Conservation (phyloP, 129 eudicot genomes). For the Centella asiatica region DNA sequence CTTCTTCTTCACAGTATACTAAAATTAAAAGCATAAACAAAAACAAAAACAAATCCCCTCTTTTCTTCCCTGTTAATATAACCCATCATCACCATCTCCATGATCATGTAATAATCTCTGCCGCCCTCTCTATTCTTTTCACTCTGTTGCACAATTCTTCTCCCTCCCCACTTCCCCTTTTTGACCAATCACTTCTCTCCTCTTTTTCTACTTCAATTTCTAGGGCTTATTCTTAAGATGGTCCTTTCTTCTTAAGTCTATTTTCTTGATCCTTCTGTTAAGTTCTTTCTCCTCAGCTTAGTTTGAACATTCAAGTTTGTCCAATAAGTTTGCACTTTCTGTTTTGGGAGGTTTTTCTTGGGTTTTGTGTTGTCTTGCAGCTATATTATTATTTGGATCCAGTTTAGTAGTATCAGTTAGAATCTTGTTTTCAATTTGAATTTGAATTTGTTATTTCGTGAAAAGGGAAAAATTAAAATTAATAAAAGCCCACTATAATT, state of each 20-base stretch:
- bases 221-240: constrained; percentile 16
- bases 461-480: background rate
- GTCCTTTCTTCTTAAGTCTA: background rate
- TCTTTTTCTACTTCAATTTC: constrained; percentile 14
- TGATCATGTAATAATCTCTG: background rate
- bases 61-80: background rate
- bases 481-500: background rate
- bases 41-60: constrained; percentile 1
- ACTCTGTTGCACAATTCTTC: constrained; percentile 24
- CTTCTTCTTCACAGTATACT: background rate
- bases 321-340: background rate
- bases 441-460: constrained; percentile 2
- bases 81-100: background rate
- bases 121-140: constrained; percentile 4
- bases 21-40: no score
- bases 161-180: constrained; percentile 12
- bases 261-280: background rate
- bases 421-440: background rate
- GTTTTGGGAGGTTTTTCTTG: constrained; percentile 11
- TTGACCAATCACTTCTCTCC: constrained; percentile 24
- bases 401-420: background rate
- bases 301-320: background rate
- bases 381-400: background rate
- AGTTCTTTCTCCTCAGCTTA: constrained; percentile 2
- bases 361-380: constrained; percentile 11